Conservation (phyloP, 306 rosid species). For the Fragaria vesca region DNA sequence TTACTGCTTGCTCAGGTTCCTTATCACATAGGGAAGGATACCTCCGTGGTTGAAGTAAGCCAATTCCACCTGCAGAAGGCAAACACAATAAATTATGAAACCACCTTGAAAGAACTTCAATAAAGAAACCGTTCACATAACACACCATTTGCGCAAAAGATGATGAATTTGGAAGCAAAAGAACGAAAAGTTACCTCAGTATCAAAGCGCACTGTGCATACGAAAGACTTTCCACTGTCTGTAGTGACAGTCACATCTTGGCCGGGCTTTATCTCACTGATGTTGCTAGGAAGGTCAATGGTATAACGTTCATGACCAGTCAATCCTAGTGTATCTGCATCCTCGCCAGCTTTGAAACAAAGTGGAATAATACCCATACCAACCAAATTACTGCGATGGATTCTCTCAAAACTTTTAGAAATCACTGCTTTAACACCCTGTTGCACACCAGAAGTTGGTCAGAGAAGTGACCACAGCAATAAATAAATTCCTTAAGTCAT, state of each 20-base stretch:
- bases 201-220: conserved; percentile 76
- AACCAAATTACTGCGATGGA: conserved; percentile 92
- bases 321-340: conserved; percentile 79
- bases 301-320: conserved; percentile 86
- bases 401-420: conserved; percentile 87
- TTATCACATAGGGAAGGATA: conserved; percentile 76
- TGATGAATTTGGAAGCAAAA: not conserved
- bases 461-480: not conserved
- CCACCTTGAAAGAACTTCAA: not conserved
- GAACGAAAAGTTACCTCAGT: conserved; percentile 53
- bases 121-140: not conserved
- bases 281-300: conserved; percentile 75
- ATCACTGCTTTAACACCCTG: conserved; percentile 97
- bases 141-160: not conserved
- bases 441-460: conserved; percentile 11
- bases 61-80: conserved; percentile 74
- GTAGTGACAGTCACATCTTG: conserved; percentile 85
- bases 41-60: conserved; percentile 86
- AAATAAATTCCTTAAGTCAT: conserved; percentile 1
- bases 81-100: not conserved
- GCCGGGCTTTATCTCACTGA: conserved; percentile 79
- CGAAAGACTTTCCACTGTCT: conserved; percentile 77
- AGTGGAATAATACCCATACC: conserved; percentile 96
- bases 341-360: conserved; percentile 85
- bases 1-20: conserved; percentile 70